These are phyloP conservation scores for Tulasnella sp. DNA, from an alignment of 768 basidiomycete species.

Conservation along the genomic window DNA sequence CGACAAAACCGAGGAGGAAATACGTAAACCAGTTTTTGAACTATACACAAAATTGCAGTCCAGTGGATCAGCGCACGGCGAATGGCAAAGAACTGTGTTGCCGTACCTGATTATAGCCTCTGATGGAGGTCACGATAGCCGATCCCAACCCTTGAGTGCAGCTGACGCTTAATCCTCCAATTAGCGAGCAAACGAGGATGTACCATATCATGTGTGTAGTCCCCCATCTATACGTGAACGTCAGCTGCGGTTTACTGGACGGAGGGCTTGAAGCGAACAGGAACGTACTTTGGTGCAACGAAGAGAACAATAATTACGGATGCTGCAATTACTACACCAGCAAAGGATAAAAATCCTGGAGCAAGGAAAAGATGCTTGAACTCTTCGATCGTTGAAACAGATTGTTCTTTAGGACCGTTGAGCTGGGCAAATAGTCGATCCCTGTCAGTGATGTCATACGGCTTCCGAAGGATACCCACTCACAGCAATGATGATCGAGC, in stretches of 20 bases:
- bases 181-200: constrained; percentile 89
- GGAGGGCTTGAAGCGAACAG: constrained; percentile 20
- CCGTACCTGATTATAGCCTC: constrained; percentile 67
- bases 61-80: no score
- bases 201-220: constrained; percentile 93
- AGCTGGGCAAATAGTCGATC: constrained; percentile 31
- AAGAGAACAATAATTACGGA: constrained; percentile 67
- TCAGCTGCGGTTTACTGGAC: constrained; percentile 3
- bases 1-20: constrained; percentile 68
- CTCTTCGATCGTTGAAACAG: constrained; percentile 57
- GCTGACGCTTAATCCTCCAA: constrained; percentile 92
- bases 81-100: no score
- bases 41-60: no score
- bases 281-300: constrained; percentile 64
- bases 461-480: not conserved
- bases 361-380: constrained; percentile 78
- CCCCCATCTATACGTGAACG: constrained; percentile 49
- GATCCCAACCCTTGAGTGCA: constrained; percentile 81
- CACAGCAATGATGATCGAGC: constrained; percentile 73
- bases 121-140: constrained; percentile 72
- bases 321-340: constrained; percentile 38
- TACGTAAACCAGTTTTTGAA: constrained; percentile 92
- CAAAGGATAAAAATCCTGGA: constrained; percentile 65
- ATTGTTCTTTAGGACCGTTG: constrained; percentile 70
- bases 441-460: not conserved